phyloP scores from a whole-genome alignment of 2,329 filamentous ascomycete species.

The Pseudogymnoascus sp. region DNA sequence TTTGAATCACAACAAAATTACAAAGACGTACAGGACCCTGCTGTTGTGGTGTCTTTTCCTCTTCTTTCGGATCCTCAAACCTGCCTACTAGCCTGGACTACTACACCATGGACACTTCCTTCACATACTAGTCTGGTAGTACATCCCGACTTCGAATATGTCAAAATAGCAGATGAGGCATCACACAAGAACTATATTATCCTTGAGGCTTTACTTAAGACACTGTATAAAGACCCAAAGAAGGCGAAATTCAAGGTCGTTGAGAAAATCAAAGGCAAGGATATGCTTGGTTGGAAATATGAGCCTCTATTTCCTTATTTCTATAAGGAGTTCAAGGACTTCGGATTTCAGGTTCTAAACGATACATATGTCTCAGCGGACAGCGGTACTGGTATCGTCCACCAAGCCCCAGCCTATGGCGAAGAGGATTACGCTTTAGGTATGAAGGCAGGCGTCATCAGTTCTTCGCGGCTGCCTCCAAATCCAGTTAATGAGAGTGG shows the following conservation, averaged over 20 bases:
- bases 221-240: conserved; percentile 89
- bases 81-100: conserved; percentile 78
- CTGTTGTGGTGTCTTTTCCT: conserved; percentile 81
- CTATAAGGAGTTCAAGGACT: conserved; percentile 78
- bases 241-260: conserved; percentile 87
- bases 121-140: conserved; percentile 71
- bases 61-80: conserved; percentile 69
- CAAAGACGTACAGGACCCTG: conserved; percentile 85
- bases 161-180: conserved; percentile 77
- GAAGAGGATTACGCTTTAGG: conserved; percentile 92
- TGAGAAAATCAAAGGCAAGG: conserved; percentile 70
- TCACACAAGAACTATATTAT: conserved; percentile 79
- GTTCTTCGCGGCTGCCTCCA: conserved; percentile 66
- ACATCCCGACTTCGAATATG: conserved; percentile 76
- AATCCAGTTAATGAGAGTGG: conserved; percentile 85
- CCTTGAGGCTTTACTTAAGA: conserved; percentile 70
- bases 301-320: conserved; percentile 86
- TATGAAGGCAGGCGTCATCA: conserved; percentile 68
- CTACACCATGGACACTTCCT: conserved; percentile 79
- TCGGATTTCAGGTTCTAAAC: conserved; percentile 73
- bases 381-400: conserved; percentile 87
- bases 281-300: conserved; percentile 85
- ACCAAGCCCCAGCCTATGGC: conserved; percentile 88
- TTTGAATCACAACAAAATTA: conserved; percentile 95
- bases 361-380: conserved; percentile 82